Evolutionary conservation across 1,284 basidiomycete species (phyloP).

Genomic region (Trichosporon sp.): DNA sequence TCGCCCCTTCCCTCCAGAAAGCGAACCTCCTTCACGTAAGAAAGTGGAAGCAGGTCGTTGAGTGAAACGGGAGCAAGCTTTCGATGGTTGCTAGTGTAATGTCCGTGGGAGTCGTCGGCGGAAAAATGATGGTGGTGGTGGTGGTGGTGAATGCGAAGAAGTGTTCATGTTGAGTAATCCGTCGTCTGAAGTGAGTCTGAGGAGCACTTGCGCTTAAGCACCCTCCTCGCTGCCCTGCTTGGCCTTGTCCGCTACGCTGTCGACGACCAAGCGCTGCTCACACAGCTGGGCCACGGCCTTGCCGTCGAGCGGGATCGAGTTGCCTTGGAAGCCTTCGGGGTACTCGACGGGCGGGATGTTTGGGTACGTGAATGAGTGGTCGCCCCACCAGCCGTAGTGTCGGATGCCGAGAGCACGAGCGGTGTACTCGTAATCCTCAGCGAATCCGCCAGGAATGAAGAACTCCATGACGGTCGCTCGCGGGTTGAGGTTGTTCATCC

Average conservation of each 20-base stretch:
- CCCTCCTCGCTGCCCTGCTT: not conserved
- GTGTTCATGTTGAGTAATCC: constrained; percentile 2
- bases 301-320: constrained; percentile 55
- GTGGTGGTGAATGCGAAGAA: not conserved
- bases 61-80: no score
- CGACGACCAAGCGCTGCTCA: constrained; percentile 41
- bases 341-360: constrained; percentile 50
- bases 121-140: not conserved
- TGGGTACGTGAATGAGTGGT: constrained; percentile 58
- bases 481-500: constrained; percentile 58
- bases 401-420: constrained; percentile 63
- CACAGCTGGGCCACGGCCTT: constrained; percentile 45
- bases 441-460: constrained; percentile 56
- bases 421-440: constrained; percentile 65
- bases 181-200: not conserved
- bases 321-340: constrained; percentile 48
- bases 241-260: constrained; percentile 12
- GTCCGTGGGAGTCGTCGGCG: no score
- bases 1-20: no score
- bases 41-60: no score
- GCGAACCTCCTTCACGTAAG: no score
- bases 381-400: constrained; percentile 73
- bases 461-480: constrained; percentile 60
- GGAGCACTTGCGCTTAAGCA: not conserved
- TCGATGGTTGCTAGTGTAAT: no score